Conservation (phyloP, 1,139 yeast genomes). For the Geotrichum citri-aurantii region DNA sequence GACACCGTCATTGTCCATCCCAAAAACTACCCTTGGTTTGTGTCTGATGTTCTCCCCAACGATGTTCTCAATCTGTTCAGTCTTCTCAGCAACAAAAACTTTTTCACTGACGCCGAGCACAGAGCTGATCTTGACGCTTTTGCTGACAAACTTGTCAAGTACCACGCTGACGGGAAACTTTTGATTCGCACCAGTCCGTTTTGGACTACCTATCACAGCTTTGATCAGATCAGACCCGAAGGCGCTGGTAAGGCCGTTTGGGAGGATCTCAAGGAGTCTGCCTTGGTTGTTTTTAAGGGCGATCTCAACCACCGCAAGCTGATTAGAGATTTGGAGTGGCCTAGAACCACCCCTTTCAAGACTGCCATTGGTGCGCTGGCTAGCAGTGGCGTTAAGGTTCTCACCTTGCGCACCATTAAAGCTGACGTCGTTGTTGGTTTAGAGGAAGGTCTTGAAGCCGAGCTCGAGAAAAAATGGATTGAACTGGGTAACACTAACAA, state of each 20-base stretch:
- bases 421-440: constrained; percentile 96
- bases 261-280: constrained; percentile 49
- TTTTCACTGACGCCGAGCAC: constrained; percentile 38
- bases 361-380: constrained; percentile 68
- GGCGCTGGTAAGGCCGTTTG: constrained; percentile 56
- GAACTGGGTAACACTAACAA: constrained; percentile 55
- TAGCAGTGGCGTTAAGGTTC: constrained; percentile 49
- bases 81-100: constrained; percentile 49
- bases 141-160: constrained; percentile 46
- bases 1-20: constrained; percentile 72
- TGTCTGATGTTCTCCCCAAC: constrained; percentile 84
- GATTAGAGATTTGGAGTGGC: constrained; percentile 89
- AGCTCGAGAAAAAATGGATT: constrained; percentile 54
- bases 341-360: constrained; percentile 65
- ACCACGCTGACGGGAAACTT: constrained; percentile 48
- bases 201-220: constrained; percentile 76
- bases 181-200: constrained; percentile 59
- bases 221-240: constrained; percentile 58
- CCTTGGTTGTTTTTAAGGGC: constrained; percentile 82
- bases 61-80: constrained; percentile 60
- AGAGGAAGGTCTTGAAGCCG: constrained; percentile 59
- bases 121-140: constrained; percentile 38
- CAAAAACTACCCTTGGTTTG: constrained; percentile 94
- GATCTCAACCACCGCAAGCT: constrained; percentile 92
- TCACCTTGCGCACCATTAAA: constrained; percentile 85